Evolutionary conservation across 768 basidiomycete species (phyloP).

Genomic region (Lactifluus pinguis): DNA sequence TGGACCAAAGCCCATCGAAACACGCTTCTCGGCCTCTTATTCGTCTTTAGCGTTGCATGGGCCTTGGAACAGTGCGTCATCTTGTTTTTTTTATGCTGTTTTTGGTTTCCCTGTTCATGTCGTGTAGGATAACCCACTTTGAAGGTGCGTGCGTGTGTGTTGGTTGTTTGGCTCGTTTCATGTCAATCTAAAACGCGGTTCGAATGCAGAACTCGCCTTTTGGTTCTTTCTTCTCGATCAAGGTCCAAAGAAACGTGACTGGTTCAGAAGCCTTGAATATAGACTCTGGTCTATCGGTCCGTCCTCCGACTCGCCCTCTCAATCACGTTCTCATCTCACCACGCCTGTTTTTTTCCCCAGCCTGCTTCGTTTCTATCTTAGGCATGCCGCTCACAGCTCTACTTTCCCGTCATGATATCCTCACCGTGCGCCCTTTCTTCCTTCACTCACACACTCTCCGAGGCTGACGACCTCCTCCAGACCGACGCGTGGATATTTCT

Average conservation of each 20-base stretch:
- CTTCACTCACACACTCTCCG: not conserved
- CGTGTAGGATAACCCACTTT: slow-evolving; percentile 60
- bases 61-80: slow-evolving; percentile 61
- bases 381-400: slow-evolving; percentile 68
- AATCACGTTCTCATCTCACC: not conserved
- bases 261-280: slow-evolving; percentile 80
- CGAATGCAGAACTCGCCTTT: slow-evolving; percentile 54
- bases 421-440: slow-evolving; percentile 35
- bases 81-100: not conserved
- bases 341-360: slow-evolving; percentile 27
- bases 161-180: too few species aligned
- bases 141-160: slow-evolving; percentile 43
- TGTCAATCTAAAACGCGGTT: not conserved
- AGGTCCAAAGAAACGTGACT: slow-evolving; percentile 56
- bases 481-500: slow-evolving; percentile 70
- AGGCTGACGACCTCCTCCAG: slow-evolving; percentile 28
- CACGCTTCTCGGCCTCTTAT: slow-evolving; percentile 61
- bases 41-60: slow-evolving; percentile 68
- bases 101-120: not conserved
- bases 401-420: slow-evolving; percentile 46
- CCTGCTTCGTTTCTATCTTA: slow-evolving; percentile 52
- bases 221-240: slow-evolving; percentile 81
- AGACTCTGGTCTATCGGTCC: slow-evolving; percentile 60
- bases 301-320: slow-evolving; percentile 16
- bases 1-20: slow-evolving; percentile 39